Evolutionary conservation across 2,329 filamentous ascomycete species (phyloP).

Genomic region (Fusarium avenaceum): DNA sequence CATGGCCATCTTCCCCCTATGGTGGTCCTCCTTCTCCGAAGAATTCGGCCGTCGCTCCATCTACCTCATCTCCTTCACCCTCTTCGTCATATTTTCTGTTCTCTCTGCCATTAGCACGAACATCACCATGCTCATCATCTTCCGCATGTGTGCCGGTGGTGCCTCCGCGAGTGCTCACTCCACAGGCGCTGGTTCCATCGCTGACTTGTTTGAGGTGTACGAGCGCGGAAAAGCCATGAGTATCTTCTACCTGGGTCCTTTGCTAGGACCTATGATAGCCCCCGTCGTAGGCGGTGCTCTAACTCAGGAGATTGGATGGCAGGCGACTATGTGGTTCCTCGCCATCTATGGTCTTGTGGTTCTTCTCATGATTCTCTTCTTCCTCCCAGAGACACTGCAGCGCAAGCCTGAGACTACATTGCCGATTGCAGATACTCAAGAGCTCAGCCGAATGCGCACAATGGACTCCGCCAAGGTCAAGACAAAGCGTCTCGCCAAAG

Average conservation of each 20-base stretch:
- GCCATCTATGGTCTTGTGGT: slow-evolving; percentile 75
- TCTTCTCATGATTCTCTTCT: slow-evolving; percentile 69
- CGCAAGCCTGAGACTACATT: slow-evolving; percentile 43
- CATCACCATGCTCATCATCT: slow-evolving; percentile 82
- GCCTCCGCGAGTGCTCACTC: slow-evolving; percentile 85
- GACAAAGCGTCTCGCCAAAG: slow-evolving; percentile 65
- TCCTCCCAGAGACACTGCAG: slow-evolving; percentile 74
- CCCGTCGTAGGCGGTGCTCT: slow-evolving; percentile 83
- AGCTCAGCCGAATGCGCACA: slow-evolving; percentile 67
- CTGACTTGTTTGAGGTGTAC: slow-evolving; percentile 81
- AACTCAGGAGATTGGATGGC: slow-evolving; percentile 78
- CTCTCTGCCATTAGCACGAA: slow-evolving; percentile 76
- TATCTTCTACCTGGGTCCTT: slow-evolving; percentile 83
- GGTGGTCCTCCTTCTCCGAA: slow-evolving; percentile 89
- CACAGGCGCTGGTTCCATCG: slow-evolving; percentile 85
- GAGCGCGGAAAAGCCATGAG: slow-evolving; percentile 86
- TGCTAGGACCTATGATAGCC: slow-evolving; percentile 79
- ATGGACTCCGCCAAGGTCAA: slow-evolving; percentile 71
- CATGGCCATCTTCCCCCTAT: slow-evolving; percentile 87
- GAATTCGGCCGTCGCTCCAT: slow-evolving; percentile 79
- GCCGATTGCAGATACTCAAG: slow-evolving; percentile 15
- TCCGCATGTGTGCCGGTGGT: slow-evolving; percentile 80
- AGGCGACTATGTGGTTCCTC: slow-evolving; percentile 83
- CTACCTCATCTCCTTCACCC: slow-evolving; percentile 79
- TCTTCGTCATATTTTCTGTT: slow-evolving; percentile 79